phyloP scores from a whole-genome alignment of 2,329 filamentous ascomycete genomes.

The Xylariaceae sp. region DNA sequence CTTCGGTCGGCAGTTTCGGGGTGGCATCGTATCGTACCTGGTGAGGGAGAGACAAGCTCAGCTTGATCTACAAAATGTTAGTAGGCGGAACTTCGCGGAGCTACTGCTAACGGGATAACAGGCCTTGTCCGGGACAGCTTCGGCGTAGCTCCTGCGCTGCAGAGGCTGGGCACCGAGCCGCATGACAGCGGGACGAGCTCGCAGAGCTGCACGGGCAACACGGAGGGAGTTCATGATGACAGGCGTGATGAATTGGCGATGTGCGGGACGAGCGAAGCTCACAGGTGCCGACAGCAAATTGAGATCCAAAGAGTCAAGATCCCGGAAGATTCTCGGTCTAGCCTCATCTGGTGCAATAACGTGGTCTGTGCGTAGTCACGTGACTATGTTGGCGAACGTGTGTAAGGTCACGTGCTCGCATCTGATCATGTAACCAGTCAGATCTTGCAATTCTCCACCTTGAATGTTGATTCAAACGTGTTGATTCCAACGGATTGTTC shows the following conservation, averaged over 20 bases:
- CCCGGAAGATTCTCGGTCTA: conserved; percentile 25
- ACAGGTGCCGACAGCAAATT: conserved; percentile 44
- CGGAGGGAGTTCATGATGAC: conserved; percentile 88
- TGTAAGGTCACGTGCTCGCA: not conserved
- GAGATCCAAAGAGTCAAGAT: conserved; percentile 26
- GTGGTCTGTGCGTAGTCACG: conserved; percentile 32
- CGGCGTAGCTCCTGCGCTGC: conserved; percentile 87
- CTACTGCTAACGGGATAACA: conserved; percentile 4
- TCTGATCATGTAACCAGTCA: too few relatives aligned
- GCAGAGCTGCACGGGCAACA: conserved; percentile 82
- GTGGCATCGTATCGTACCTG: conserved; percentile 64
- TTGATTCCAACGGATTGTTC: too few relatives aligned
- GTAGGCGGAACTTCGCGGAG: conserved; percentile 18
- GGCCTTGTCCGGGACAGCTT: conserved; percentile 76
- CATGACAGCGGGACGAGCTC: conserved; percentile 72
- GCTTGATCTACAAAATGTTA: conserved; percentile 66
- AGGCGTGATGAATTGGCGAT: conserved; percentile 43
- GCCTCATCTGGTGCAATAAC: conserved; percentile 34
- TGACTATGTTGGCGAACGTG: conserved; percentile 9
- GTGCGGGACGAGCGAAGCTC: conserved; percentile 40
- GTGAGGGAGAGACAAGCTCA: conserved; percentile 95
- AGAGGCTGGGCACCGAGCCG: conserved; percentile 69
- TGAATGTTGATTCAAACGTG: too few relatives aligned
- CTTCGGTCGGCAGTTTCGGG: not conserved
- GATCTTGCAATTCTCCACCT: too few relatives aligned